Evolutionary conservation across 805 yeast genomes (phyloP), one percentile per base, ranked within the genome.

Genomic region (Suhomyces prunicola): DNA sequence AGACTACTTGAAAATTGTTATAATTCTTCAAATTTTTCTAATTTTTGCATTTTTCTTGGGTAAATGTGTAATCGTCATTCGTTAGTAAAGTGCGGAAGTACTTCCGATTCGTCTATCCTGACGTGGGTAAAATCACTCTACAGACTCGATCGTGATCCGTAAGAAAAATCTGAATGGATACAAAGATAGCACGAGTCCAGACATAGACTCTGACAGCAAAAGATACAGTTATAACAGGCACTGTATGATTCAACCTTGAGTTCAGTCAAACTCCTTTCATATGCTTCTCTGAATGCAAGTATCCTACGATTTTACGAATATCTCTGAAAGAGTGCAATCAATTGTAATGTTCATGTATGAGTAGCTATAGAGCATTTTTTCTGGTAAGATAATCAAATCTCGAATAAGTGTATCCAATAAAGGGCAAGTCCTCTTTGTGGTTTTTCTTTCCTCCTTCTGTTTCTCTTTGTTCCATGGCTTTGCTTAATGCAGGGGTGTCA

Each of bases 401-500:
- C 42, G 96, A 89, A 69, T 89, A 94, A 0, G 99, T 94, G 74
- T 94, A 94, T 2, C 99, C 99, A 65, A 94, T 94, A 67, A 94
- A 94, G 44, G 99, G 99, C 67, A 94, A 75, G 60, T 94, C 97
- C 68, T 90, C 97, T 66, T 89, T 85, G 51, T 81, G 76, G 61
- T 79, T 84, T 53, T 72, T 72, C 22, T 68, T 68, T 39, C 70
- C 72, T 62, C 76, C 76, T 67, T 79, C 72, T 52, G 73, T 77
- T 54, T 83, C 88, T 58, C 85, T 78, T 65, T 81, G 87, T 61
- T 81, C 80, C 60, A 86, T 86, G 29, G 91, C 90, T 52, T 71
- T 69, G 52, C 66, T 68, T 56, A 72, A 63, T 4, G 77, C 65
- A 10, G 97, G 96, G 46, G 90, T 84, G 63, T 92, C 97, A 2